phyloP scores from a whole-genome alignment of 2,329 filamentous ascomycete species.

The Phyllosticta paracitricarpa region DNA sequence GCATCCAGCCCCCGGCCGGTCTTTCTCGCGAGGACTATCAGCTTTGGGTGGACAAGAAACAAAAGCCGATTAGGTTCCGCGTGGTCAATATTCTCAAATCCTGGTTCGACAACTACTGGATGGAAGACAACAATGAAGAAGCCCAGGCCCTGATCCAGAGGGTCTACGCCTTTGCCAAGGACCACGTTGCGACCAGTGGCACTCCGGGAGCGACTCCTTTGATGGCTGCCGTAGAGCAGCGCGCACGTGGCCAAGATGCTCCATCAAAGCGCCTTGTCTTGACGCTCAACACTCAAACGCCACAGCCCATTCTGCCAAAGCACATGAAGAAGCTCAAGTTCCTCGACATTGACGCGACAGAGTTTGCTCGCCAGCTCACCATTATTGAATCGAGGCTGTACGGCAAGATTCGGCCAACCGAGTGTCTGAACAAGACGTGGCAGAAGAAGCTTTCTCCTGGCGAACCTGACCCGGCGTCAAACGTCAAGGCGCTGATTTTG shows the following conservation, averaged over 20 bases:
- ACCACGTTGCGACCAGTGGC: slow-evolving; percentile 85
- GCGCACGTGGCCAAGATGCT: slow-evolving; percentile 77
- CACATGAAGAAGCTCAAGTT: slow-evolving; percentile 99
- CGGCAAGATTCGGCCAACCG: slow-evolving; percentile 88
- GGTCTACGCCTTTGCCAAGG: slow-evolving; percentile 82
- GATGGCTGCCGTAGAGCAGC: slow-evolving; percentile 79
- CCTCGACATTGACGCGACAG: slow-evolving; percentile 86
- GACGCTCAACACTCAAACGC: slow-evolving; percentile 72
- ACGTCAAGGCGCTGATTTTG: slow-evolving; percentile 91
- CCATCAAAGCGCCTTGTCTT: slow-evolving; percentile 78
- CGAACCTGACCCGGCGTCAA: slow-evolving; percentile 76
- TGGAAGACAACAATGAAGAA: slow-evolving; percentile 82
- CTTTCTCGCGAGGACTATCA: slow-evolving; percentile 68
- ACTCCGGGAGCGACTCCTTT: slow-evolving; percentile 80
- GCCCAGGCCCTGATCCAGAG: slow-evolving; percentile 77
- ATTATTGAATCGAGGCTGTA: slow-evolving; percentile 94
- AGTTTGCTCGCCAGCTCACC: slow-evolving; percentile 95
- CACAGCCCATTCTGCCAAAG: slow-evolving; percentile 86
- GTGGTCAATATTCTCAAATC: slow-evolving; percentile 97
- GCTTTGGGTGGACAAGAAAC: slow-evolving; percentile 84
- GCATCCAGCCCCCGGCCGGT: slow-evolving; percentile 80
- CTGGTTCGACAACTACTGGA: slow-evolving; percentile 99
- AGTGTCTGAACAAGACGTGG: slow-evolving; percentile 98
- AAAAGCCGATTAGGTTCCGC: slow-evolving; percentile 89
- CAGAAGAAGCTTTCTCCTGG: slow-evolving; percentile 84